Evolutionary conservation across 805 yeast species (phyloP), one percentile per base, ranked within the genome.

Genomic region (Metschnikowia borealis): DNA sequence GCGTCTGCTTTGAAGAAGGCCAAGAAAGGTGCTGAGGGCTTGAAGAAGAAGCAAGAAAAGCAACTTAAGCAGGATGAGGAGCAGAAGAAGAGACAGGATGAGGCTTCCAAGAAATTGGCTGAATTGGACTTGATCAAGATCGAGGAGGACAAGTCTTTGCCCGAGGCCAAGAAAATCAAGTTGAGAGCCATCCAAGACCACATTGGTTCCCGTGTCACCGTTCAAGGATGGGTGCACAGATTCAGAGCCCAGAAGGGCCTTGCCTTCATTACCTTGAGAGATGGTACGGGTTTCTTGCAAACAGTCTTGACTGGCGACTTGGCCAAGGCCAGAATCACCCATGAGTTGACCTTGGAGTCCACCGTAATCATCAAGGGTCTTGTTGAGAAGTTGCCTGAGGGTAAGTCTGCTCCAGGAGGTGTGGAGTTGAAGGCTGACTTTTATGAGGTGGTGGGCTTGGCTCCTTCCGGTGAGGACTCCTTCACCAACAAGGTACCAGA

Each of bases 221-320:
- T 92, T 40, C 83, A 83, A 57, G 99, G 99, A 54, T 94, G 99
- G 99, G 79, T 94, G 54, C 99, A 94, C 70, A 85, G 99, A 68
- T 77, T 95, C 61, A 85, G 99, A 70, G 61, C 82, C 40, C 98
- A 94, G 71, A 94, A 95, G 75, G 96, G 96, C 42, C 80, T 89
- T 43, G 94, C 87, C 15, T 94, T 94, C 67, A 67, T 95, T 51
- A 94, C 95, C 38, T 75, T 94, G 63, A 85, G 99, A 76, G 99
- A 94, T 67, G 99, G 99, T 61, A 77, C 92, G 36, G 98, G 98
- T 2, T 90, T 65, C 68, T 66, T 94, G 54, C 99, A 94, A 74
- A 78, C 89, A 63, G 92, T 94, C 38, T 75, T 94, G 49, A 71
- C 85, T 41, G 99, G 98, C 47, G 96, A 91, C 67, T 78, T 95